Percentiles rank a stretch among this genome's conserved stretches.
Conservation (phyloP, 495 filamentous ascomycete genomes). For the Xylaria bambusicola region DNA sequence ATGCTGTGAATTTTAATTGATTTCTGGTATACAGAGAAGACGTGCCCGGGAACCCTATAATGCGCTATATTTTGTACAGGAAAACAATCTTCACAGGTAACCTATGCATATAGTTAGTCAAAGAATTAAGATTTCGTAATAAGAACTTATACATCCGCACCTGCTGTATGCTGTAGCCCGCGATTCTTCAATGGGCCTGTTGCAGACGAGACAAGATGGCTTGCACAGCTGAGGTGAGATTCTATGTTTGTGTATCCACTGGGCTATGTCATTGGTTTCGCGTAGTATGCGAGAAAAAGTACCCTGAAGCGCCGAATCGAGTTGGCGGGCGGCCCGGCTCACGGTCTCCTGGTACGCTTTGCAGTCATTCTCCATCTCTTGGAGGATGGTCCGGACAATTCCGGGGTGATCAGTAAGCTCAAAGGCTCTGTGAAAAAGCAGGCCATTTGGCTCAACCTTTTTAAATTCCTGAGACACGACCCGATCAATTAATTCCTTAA, state of each 20-base stretch:
- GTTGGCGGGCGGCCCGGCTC: background rate
- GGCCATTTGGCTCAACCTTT: background rate
- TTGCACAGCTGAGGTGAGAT: background rate
- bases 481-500: background rate
- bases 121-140: background rate
- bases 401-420: background rate
- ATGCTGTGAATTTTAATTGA: background rate
- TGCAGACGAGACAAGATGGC: background rate
- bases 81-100: background rate
- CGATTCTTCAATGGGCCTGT: background rate
- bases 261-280: background rate
- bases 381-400: background rate
- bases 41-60: background rate
- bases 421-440: background rate
- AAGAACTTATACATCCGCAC: background rate
- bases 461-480: background rate
- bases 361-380: background rate
- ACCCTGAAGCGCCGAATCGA: background rate
- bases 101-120: background rate
- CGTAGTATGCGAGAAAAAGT: background rate
- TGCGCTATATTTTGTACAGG: background rate
- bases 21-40: background rate
- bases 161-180: background rate
- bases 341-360: background rate
- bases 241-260: background rate